phyloP scores from a whole-genome alignment of 2,329 filamentous ascomycete species.

The Aspergillus felis region DNA sequence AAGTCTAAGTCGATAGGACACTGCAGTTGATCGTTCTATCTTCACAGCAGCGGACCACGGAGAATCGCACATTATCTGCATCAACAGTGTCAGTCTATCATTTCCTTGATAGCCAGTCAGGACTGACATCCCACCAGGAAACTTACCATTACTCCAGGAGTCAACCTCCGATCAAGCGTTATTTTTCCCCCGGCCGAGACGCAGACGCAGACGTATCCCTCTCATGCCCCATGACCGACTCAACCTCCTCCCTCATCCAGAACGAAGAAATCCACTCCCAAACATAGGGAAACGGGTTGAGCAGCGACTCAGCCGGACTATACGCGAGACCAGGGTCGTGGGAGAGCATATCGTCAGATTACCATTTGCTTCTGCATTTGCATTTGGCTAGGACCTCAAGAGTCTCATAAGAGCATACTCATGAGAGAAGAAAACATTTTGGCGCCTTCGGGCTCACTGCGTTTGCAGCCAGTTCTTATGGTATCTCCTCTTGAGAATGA shows the following conservation, averaged over 20 bases:
- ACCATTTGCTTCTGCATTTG: too few species aligned
- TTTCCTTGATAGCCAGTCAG: neutral
- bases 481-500: neutral
- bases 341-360: neutral
- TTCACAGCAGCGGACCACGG: neutral
- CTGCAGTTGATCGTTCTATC: neutral
- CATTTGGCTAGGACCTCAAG: neutral
- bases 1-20: too few species aligned
- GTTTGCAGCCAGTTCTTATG: neutral
- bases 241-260: neutral
- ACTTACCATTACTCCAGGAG: neutral
- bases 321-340: neutral
- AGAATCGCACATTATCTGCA: neutral
- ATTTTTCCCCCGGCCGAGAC: neutral
- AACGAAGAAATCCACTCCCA: neutral
- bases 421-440: neutral
- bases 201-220: neutral
- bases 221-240: neutral
- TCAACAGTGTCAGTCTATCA: neutral
- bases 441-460: neutral
- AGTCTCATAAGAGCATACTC: neutral
- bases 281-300: neutral
- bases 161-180: neutral
- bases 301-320: neutral
- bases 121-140: neutral